These are phyloP conservation scores for Medicago arabica DNA, from an alignment of 306 rosid genomes.

Conservation along the genomic window DNA sequence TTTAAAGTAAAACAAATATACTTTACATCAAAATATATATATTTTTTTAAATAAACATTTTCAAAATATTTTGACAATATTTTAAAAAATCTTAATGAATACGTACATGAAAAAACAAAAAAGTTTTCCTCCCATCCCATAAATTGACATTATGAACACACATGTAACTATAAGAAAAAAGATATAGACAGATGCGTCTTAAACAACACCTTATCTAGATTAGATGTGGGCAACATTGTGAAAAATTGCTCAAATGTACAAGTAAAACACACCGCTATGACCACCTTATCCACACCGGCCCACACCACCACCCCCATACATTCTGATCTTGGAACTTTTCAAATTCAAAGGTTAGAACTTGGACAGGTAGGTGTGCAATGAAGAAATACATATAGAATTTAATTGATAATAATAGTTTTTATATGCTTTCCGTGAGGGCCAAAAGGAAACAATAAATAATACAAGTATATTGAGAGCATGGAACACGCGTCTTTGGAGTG, in stretches of 20 bases:
- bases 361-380: not conserved
- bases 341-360: not conserved
- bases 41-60: no score
- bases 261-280: not conserved
- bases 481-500: constrained; percentile 29
- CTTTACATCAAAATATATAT: no score
- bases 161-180: not conserved
- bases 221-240: not conserved
- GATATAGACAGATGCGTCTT: not conserved
- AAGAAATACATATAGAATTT: not conserved
- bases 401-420: not conserved
- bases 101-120: not conserved
- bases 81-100: not conserved
- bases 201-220: constrained; percentile 5
- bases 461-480: constrained; percentile 29
- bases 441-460: not conserved
- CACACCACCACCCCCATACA: constrained; percentile 1
- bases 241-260: not conserved
- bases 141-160: constrained; percentile 5
- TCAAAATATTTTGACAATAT: no score
- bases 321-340: not conserved
- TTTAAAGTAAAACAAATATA: no score
- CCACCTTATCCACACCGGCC: constrained; percentile 32
- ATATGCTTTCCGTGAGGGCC: not conserved
- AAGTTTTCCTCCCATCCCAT: not conserved